Base-by-base conservation (phyloP, 176 grass and related monocot genomes). In the Poa annua region DNA sequence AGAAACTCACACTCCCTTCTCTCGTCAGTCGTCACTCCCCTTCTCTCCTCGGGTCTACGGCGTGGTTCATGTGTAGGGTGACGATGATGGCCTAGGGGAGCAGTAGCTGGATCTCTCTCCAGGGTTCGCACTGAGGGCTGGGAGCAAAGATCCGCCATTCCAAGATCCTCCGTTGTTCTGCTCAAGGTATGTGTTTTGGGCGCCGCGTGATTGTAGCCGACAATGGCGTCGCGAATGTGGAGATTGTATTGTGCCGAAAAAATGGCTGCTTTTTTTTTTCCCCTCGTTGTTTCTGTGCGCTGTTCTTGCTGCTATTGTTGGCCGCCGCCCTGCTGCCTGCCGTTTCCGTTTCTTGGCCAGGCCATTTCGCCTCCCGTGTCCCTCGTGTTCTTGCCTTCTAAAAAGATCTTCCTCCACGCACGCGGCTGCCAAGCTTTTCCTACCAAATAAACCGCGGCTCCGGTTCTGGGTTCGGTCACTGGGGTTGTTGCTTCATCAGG, bases 21-120 rank as follows among this genome's bases (percentile, higher is more conserved):
- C 54, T 0, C 15, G 8, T n/a, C 24, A 5, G 44, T 0, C 15
- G 8, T n/a, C 24, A 5, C 64, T 17, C 19, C 7, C 11, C 45
- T 13, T 0, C 54, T 11, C 12, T 29, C 45, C 68, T 47, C 67
- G 67, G 67, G n/a, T 12, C 20, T 41, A 57, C 62, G 77, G 71
- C 21, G 77, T 52, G 34, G 29, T 85, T 16, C 35, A 79, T 16
- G 22, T 19, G 22, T 47, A 71, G 68, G 68, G 25, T 45, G 75
- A 44, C 60, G 53, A 68, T 33, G 81, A 65, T 74, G 65, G 59
- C 48, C 29, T 88, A 81, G 83, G 36, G 81, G 56, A 16, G 44
- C 24, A 16, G 86, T 25, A 55, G 83, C 83, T 86, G 86, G 89
- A 91, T 91, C 85, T 91, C 73, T 74, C 26, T 32, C 82, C 39